Base-by-base conservation (phyloP, 2,329 filamentous ascomycete species). In the Colletotrichum sp. region DNA sequence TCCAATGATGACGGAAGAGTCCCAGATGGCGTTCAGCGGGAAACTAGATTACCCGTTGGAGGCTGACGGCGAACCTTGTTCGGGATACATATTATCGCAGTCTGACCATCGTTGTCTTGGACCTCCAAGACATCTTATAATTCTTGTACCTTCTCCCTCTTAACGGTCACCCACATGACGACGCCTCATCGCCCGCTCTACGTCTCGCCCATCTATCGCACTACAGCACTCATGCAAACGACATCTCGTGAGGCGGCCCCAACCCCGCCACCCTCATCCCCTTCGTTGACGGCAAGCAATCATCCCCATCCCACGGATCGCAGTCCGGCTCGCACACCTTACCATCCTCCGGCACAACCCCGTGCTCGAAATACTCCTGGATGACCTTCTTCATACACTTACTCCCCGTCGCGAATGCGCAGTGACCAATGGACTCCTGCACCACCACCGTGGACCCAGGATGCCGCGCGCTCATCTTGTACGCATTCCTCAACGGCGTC, bases 401-500 rank as follows among this genome's bases (percentile, higher is more conserved):
- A 52, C 79, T 83, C 10, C 72, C 65, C 2, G 64, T 71, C 1
- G 73, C 66, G 1, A 55, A 28, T 2, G 79, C 78, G n/a, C 78
- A 79, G 59, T 85, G 83, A 1, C 82, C 84, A 8, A 81, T 72
- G 22, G 72, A 75, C 39, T 84, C 81, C 55, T 83, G 81, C 6
- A 84, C 74, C 26, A 84, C 73, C 13, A 85, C 77, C 2, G 75
- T 75, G 2, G 83, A 78, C 18, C 81, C 81, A 2, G 81, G 81
- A 62, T 84, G 82, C 8, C 64, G 24, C 39, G 60, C 67, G 8
- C 81, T 77, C 79, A 82, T 83, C 36, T 68, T 72, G 8, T 76
- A 80, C 48, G 86, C 81, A 80, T 87, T 84, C 74, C 83, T 67
- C 48, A 86, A 77, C 7, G 88, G 88, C 30, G 88, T 89, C 13